These are phyloP conservation scores for Populus alba DNA, from an alignment of 345 rosid genomes.

Conservation along the genomic window DNA sequence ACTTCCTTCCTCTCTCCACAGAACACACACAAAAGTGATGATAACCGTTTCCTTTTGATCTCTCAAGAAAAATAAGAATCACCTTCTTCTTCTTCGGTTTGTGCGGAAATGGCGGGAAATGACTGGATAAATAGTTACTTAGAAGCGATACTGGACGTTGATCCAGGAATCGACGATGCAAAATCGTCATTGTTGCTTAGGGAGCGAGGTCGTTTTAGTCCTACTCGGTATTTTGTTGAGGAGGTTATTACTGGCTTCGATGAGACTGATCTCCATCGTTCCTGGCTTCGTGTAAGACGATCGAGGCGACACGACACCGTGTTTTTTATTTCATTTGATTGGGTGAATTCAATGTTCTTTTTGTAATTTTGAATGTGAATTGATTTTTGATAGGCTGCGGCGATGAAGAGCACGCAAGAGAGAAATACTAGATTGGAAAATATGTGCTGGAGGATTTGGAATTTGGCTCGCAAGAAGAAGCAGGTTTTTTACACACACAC, in stretches of 20 bases:
- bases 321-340: neutral
- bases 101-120: conserved; percentile 74
- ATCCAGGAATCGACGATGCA: conserved; percentile 68
- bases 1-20: too few relatives aligned
- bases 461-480: conserved; percentile 96
- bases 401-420: conserved; percentile 92
- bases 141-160: conserved; percentile 93
- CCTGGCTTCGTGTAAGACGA: conserved; percentile 58
- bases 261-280: conserved; percentile 94
- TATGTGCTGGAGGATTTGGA: conserved; percentile 99
- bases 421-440: conserved; percentile 95
- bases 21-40: too few relatives aligned
- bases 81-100: neutral
- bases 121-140: conserved; percentile 99
- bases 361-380: neutral
- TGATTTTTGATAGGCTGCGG: conserved; percentile 55
- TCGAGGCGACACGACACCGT: too few relatives aligned
- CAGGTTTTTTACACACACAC: conserved; percentile 76
- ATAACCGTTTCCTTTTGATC: too few relatives aligned
- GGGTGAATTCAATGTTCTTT: neutral
- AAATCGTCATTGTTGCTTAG: conserved; percentile 76
- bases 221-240: conserved; percentile 93
- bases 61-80: too few relatives aligned
- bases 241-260: conserved; percentile 94
- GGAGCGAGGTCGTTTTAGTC: conserved; percentile 90